Conservation (phyloP, 106 monocot genomes). For the Posidonia australis region DNA sequence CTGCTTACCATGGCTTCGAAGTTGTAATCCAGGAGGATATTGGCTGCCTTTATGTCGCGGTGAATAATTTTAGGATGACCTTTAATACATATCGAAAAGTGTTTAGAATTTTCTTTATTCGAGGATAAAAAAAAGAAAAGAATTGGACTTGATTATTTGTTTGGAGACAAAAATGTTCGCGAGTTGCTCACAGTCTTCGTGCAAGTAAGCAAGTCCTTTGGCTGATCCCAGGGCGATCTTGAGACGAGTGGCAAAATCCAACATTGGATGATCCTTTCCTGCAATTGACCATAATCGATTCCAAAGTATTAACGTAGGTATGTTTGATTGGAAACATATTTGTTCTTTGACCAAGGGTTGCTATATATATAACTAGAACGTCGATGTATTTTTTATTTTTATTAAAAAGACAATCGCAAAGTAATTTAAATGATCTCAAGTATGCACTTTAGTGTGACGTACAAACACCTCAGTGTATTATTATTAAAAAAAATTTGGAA, state of each 20-base stretch:
- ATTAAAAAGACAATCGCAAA: too few species aligned
- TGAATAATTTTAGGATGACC: conserved; percentile 85
- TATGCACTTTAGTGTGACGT: too few species aligned
- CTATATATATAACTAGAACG: too few species aligned
- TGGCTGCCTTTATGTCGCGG: conserved; percentile 52
- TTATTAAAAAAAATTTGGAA: too few species aligned
- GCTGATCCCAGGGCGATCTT: conserved; percentile 74
- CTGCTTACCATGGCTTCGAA: conserved; percentile 21
- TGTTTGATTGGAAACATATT: too few species aligned
- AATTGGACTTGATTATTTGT: background rate
- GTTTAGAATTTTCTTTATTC: too few species aligned
- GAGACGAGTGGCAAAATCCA: conserved; percentile 67
- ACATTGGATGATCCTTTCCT: conserved; percentile 40
- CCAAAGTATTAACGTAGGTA: background rate
- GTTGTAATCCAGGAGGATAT: conserved; percentile 16
- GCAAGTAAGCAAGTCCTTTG: conserved; percentile 76
- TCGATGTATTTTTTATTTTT: too few species aligned
- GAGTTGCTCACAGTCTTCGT: conserved; percentile 56
- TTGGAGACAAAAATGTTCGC: background rate
- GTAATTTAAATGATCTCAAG: too few species aligned
- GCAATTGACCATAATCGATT: background rate
- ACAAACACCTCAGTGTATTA: too few species aligned
- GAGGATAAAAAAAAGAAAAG: too few species aligned
- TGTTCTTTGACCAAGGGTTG: too few species aligned
- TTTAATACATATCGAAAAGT: too few species aligned